These are phyloP conservation scores for Kondoa malvinella DNA, from an alignment of 768 basidiomycete species.

Conservation along the genomic window DNA sequence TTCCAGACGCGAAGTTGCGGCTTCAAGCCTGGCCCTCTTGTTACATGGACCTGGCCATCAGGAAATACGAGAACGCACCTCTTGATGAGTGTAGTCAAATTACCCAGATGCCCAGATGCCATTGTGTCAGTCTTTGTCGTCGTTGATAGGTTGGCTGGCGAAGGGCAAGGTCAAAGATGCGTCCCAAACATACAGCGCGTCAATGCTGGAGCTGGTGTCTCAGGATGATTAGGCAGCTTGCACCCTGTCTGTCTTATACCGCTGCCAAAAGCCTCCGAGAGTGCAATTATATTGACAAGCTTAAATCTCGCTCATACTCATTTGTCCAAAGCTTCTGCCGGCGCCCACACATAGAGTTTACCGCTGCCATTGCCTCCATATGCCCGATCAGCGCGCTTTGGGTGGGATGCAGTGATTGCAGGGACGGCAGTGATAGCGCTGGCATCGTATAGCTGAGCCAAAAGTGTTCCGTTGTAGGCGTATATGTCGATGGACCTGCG, in stretches of 20 bases:
- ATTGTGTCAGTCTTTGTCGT: too few species aligned
- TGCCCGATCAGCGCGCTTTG: conserved; percentile 29
- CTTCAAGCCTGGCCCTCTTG: conserved; percentile 57
- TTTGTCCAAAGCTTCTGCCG: too few species aligned
- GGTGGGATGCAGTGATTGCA: conserved; percentile 34
- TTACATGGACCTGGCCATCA: background rate
- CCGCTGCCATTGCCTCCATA: conserved; percentile 33
- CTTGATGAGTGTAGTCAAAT: conserved; percentile 17
- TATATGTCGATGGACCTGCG: conserved; percentile 31
- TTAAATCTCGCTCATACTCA: too few species aligned
- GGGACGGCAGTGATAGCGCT: background rate
- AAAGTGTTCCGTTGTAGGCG: conserved; percentile 24
- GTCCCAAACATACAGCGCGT: too few species aligned
- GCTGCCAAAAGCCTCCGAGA: too few species aligned
- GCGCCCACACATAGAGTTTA: conserved; percentile 29
- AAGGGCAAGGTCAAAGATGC: too few species aligned
- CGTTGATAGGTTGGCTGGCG: too few species aligned
- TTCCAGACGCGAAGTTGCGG: conserved; percentile 82
- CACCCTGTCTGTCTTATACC: too few species aligned
- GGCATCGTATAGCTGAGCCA: background rate
- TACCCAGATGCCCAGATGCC: conserved; percentile 9
- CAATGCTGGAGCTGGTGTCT: too few species aligned
- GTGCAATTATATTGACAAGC: too few species aligned
- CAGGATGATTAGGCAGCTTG: too few species aligned
- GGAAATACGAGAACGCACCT: conserved; percentile 9